Evolutionary conservation across 2,329 filamentous ascomycete genomes (phyloP).

Genomic region (Ophiobolus disseminans): DNA sequence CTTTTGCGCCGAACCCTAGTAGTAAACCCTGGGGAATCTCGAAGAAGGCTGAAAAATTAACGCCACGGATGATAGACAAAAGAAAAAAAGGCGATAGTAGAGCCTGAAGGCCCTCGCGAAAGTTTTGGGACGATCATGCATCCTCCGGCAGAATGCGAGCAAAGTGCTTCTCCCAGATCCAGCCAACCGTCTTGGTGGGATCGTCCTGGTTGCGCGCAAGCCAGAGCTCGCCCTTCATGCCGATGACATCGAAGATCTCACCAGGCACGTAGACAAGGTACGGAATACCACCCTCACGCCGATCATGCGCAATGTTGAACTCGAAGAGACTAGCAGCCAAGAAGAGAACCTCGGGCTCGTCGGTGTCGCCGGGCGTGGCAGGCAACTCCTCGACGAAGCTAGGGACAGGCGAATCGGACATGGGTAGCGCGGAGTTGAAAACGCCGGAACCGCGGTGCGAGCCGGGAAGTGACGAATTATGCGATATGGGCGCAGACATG

Average conservation of each 20-base stretch:
- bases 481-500: slow-evolving; percentile 24
- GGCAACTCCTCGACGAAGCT: slow-evolving; percentile 33
- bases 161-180: slow-evolving; percentile 99
- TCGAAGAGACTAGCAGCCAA: slow-evolving; percentile 93
- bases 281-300: slow-evolving; percentile 91
- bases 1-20: background rate
- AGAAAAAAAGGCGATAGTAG: slow-evolving; percentile 5
- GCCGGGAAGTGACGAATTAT: slow-evolving; percentile 34
- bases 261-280: slow-evolving; percentile 95
- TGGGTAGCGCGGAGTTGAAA: slow-evolving; percentile 86
- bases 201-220: slow-evolving; percentile 98
- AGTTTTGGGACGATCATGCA: slow-evolving; percentile 15
- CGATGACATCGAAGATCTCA: slow-evolving; percentile 77
- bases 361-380: slow-evolving; percentile 52
- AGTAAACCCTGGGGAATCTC: slow-evolving; percentile 23
- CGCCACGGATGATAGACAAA: slow-evolving; percentile 7
- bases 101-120: background rate
- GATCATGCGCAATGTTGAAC: slow-evolving; percentile 93
- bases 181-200: slow-evolving; percentile 76
- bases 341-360: slow-evolving; percentile 79
- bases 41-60: slow-evolving; percentile 2
- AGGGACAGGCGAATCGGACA: slow-evolving; percentile 64
- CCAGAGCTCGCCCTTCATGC: slow-evolving; percentile 97
- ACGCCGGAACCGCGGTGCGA: slow-evolving; percentile 71
- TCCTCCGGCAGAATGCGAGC: slow-evolving; percentile 50